Conservation (phyloP, 148 eudicot species). For the Cornus kousa region DNA sequence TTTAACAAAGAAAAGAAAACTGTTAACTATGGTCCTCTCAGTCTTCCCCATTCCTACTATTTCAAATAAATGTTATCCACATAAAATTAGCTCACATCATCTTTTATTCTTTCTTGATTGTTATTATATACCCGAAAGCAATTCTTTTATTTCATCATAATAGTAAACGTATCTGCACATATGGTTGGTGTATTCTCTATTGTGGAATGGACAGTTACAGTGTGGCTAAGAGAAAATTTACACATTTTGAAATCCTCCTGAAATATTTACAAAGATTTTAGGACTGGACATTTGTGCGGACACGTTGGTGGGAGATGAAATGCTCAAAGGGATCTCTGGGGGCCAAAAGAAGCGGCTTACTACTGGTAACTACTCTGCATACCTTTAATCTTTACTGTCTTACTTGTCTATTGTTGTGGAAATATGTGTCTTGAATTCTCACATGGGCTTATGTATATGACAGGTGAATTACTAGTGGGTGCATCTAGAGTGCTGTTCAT, state of each 20-base stretch:
- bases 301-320: constrained; percentile 93
- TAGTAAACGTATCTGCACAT: background rate
- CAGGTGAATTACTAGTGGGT: constrained; percentile 92
- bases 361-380: constrained; percentile 48
- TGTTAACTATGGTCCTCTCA: too few species aligned
- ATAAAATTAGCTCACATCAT: background rate
- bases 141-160: background rate
- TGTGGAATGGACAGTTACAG: background rate
- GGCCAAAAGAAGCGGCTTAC: constrained; percentile 97
- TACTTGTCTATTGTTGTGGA: background rate
- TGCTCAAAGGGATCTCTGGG: constrained; percentile 96
- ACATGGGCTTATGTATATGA: constrained; percentile 1
- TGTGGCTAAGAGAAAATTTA: background rate
- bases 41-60: background rate
- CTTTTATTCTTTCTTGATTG: background rate
- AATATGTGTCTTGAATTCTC: background rate
- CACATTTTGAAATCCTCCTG: constrained; percentile 21
- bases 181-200: background rate
- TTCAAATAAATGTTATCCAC: background rate
- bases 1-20: background rate
- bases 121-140: background rate
- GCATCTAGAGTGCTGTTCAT: constrained; percentile 74
- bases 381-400: background rate
- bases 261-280: constrained; percentile 66
- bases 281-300: constrained; percentile 86